Base-by-base conservation (phyloP, 257 asterid species). In the Capsicum baccatum region DNA sequence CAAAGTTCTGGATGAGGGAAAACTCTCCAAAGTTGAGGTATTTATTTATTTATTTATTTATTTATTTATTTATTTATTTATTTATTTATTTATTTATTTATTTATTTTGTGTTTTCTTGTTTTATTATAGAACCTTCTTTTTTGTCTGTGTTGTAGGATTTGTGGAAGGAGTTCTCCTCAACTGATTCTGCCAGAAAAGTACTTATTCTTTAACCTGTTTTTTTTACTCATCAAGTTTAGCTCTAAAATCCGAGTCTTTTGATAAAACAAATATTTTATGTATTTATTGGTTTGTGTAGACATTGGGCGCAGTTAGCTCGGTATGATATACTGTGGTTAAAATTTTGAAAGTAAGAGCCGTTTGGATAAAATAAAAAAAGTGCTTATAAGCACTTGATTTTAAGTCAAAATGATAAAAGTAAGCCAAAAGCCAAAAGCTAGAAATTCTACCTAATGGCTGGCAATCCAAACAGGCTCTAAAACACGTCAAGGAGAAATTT, bases 101-200 rank as follows among this genome's bases (percentile, higher is more conserved):
- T 39, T 39, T 39, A 39, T 11, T 59, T 37, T n/a, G 68, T 56
- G 44, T 35, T 52, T 52, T 42, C 39, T 35, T 17, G 54, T 39
- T 9, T 26, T 26, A 4, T 56, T 83, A 59, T 50, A 5, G 19
- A 11, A 26, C 16, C n/a, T 39, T 4, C 5, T 39, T 39, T 39
- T 39, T 39, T 37, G 44, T 3, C 71, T 19, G 10, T 68, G 19
- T 82, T 87, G 81, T 93, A 93, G 97, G 93, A 94, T 83, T 87
- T 93, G 87, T 91, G 93, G 86, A 92, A 91, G 89, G 96, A 94
- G n/a, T 93, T 93, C 86, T 58, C 88, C 59, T 83, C 92, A 35
- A 87, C 95, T 1, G 97, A 91, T 14, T 89, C 97, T 26, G 97
- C 98, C 35, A 88, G 94, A 92, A 83, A 92, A 96, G 97, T 94